Conservation (phyloP, 1,139 yeast genomes). For the Blastobotrys aristatus region DNA sequence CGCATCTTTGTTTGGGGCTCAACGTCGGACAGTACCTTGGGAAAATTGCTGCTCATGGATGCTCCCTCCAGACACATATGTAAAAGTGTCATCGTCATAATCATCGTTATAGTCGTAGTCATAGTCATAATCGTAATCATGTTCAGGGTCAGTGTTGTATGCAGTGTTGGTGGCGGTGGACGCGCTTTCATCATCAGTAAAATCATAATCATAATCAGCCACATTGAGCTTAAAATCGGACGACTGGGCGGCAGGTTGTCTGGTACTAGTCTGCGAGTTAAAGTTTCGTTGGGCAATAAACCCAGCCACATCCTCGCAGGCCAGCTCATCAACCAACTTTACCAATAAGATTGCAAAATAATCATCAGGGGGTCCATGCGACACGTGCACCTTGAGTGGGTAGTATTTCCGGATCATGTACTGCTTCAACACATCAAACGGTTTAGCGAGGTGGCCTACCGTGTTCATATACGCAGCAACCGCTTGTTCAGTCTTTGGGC, state of each 20-base stretch:
- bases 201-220: background rate
- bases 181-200: background rate
- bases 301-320: background rate
- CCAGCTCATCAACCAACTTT: background rate
- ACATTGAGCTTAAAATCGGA: background rate
- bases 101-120: background rate
- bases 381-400: background rate
- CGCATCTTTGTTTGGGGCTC: too few relatives aligned
- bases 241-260: background rate
- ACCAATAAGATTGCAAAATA: background rate
- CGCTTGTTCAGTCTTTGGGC: background rate
- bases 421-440: background rate
- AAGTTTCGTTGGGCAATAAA: constrained; percentile 1
- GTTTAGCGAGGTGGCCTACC: background rate
- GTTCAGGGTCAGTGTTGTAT: background rate
- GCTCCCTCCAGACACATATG: constrained; percentile 3
- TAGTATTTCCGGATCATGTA: background rate
- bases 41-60: background rate
- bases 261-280: background rate
- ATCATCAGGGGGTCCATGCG: background rate
- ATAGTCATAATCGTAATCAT: background rate
- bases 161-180: background rate
- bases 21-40: background rate
- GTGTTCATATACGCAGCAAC: constrained; percentile 2
- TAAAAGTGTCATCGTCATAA: background rate